Conservation (phyloP, 2,329 filamentous ascomycete species). For the Penicillium palitans region DNA sequence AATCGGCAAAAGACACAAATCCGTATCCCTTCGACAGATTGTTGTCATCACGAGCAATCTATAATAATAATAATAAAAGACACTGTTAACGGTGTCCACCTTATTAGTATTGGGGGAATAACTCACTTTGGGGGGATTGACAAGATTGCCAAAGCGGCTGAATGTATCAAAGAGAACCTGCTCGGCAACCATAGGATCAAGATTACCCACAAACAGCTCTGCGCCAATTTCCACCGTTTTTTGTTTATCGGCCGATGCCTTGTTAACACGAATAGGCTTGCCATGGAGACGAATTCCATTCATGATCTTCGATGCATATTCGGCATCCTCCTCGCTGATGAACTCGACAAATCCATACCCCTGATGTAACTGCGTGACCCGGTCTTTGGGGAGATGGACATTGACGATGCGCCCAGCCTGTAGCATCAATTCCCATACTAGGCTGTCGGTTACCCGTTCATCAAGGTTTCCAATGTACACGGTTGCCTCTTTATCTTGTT, state of each 20-base stretch:
- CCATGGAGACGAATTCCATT: slow-evolving; percentile 92
- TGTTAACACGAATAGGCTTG: slow-evolving; percentile 96
- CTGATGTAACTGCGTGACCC: slow-evolving; percentile 94
- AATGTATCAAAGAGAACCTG: slow-evolving; percentile 96
- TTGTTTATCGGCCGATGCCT: slow-evolving; percentile 89
- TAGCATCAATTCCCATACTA: slow-evolving; percentile 97
- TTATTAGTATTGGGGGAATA: not conserved
- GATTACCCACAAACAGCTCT: slow-evolving; percentile 93
- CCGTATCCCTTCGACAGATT: slow-evolving; percentile 93
- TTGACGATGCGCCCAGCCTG: slow-evolving; percentile 97
- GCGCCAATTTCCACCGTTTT: slow-evolving; percentile 91
- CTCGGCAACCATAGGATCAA: slow-evolving; percentile 92
- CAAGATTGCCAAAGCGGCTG: slow-evolving; percentile 81
- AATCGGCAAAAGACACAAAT: slow-evolving; percentile 89
- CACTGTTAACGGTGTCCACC: slow-evolving; percentile 1
- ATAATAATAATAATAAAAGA: slow-evolving; percentile 25
- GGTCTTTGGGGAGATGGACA: slow-evolving; percentile 96
- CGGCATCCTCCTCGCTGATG: slow-evolving; percentile 89
- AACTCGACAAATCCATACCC: slow-evolving; percentile 99
- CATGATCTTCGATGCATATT: slow-evolving; percentile 95
- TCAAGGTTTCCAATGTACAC: slow-evolving; percentile 99
- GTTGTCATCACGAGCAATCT: slow-evolving; percentile 79
- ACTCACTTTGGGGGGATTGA: slow-evolving; percentile 78
- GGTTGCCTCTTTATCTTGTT: slow-evolving; percentile 97
- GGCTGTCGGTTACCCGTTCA: slow-evolving; percentile 85